Conservation (phyloP, 2,329 filamentous ascomycete genomes). For the Pseudogymnoascus sp. region DNA sequence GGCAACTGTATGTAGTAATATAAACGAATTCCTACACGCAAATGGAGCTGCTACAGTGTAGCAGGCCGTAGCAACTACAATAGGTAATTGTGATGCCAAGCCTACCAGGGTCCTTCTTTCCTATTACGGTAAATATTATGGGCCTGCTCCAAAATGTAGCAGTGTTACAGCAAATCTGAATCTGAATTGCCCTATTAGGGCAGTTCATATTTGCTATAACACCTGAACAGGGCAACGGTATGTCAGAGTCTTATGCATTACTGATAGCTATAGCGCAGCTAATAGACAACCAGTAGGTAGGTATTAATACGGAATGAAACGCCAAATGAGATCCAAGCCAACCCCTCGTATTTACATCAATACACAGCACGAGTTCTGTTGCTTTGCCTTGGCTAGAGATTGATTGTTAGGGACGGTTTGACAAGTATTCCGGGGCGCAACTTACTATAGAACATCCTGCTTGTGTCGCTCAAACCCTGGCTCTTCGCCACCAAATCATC, state of each 20-base stretch:
- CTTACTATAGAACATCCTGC: constrained; percentile 94
- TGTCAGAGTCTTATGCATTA: neutral
- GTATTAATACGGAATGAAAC: constrained; percentile 3
- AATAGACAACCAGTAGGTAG: constrained; percentile 1
- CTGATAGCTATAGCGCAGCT: constrained; percentile 6
- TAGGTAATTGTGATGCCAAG: too few relatives aligned
- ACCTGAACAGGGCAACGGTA: neutral
- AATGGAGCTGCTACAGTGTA: too few relatives aligned
- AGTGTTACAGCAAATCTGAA: too few relatives aligned
- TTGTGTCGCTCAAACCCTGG: constrained; percentile 79
- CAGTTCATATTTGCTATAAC: too few relatives aligned
- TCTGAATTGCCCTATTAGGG: too few relatives aligned
- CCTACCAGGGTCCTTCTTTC: too few relatives aligned
- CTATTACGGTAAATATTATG: too few relatives aligned
- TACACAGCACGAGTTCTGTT: constrained; percentile 69
- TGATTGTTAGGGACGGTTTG: neutral
- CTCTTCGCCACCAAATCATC: constrained; percentile 91
- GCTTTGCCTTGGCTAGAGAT: constrained; percentile 56
- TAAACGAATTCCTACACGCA: too few relatives aligned
- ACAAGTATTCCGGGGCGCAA: constrained; percentile 12
- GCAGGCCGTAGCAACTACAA: too few relatives aligned
- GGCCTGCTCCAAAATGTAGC: too few relatives aligned
- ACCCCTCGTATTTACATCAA: constrained; percentile 47
- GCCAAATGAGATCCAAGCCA: constrained; percentile 7
- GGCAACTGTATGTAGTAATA: too few relatives aligned